A percentile compares a stretch with the other conserved stretches of the same genome.
These are phyloP conservation scores for Thamnidium elegans DNA, from an alignment of 192 early-diverging fungal genomes.

Conservation along the genomic window DNA sequence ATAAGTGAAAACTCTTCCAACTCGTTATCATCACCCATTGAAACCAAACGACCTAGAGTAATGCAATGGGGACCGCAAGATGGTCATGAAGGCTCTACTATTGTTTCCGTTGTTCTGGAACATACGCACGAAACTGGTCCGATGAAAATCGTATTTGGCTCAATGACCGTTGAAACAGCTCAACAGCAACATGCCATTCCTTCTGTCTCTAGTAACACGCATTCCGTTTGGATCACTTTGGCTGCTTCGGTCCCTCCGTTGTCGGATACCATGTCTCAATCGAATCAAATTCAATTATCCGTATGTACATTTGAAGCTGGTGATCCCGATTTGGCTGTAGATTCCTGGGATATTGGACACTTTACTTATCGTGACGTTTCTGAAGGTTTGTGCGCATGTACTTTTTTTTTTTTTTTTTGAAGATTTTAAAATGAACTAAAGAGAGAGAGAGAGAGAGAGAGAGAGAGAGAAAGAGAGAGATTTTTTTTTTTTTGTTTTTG, in stretches of 20 bases:
- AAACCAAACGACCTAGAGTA: background rate
- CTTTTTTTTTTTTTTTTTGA: too few relatives aligned
- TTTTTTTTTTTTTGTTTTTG: background rate
- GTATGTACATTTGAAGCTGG: constrained; percentile 1
- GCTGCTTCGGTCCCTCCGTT: constrained; percentile 5
- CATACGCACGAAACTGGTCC: background rate
- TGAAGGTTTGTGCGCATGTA: background rate
- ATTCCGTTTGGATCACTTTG: constrained; percentile 11
- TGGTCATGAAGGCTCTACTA: constrained; percentile 7
- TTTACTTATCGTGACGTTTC: constrained; percentile 9
- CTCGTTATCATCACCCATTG: background rate
- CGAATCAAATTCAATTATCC: background rate
- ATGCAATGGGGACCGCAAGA: constrained; percentile 13
- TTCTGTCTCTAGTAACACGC: background rate
- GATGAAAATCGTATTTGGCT: constrained; percentile 6
- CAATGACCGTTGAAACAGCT: constrained; percentile 6
- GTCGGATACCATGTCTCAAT: background rate
- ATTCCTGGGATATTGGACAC: constrained; percentile 4
- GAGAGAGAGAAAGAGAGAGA: background rate
- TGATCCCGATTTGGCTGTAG: constrained; percentile 6
- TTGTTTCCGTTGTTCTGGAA: constrained; percentile 1
- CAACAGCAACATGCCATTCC: constrained; percentile 1
- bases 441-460: too few relatives aligned
- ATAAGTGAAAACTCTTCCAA: background rate
- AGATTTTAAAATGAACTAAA: constrained; percentile 1